Conservation (phyloP, 805 yeast species). For the Saturnispora halmiae region DNA sequence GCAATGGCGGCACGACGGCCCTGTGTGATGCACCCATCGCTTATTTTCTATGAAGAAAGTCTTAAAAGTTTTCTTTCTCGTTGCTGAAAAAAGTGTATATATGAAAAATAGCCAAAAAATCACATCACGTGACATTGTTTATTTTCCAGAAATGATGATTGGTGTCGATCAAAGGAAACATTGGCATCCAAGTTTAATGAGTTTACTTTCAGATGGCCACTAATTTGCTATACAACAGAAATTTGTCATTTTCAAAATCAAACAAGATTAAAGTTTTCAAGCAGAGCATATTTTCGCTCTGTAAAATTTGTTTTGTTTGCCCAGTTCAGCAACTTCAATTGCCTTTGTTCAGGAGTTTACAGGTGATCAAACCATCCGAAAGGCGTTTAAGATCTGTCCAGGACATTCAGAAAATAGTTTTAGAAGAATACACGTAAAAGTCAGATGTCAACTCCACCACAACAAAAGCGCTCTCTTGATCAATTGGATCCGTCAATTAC, state of each 20-base stretch:
- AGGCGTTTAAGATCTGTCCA: background rate
- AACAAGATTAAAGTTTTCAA: background rate
- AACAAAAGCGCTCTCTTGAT: slow-evolving; percentile 3
- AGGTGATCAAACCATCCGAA: background rate
- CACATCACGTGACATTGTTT: background rate
- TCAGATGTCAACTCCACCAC: background rate
- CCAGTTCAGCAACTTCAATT: background rate
- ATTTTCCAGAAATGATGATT: no score
- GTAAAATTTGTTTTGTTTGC: slow-evolving; percentile 1
- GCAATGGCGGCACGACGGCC: slow-evolving; percentile 55
- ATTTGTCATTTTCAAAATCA: background rate
- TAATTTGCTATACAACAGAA: no score
- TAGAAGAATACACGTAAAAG: background rate
- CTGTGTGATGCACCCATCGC: slow-evolving; percentile 13
- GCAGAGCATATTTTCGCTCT: slow-evolving; percentile 2
- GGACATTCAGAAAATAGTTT: background rate
- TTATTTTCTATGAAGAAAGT: background rate
- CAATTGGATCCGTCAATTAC: background rate
- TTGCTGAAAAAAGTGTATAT: background rate
- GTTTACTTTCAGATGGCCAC: no score
- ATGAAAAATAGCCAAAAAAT: no score
- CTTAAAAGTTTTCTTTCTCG: background rate
- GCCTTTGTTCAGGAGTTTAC: background rate
- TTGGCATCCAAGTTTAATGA: no score
- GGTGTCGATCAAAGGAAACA: no score